Evolutionary conservation across 2,329 filamentous ascomycete genomes (phyloP).

Genomic region (Plenodomus lindquistii): DNA sequence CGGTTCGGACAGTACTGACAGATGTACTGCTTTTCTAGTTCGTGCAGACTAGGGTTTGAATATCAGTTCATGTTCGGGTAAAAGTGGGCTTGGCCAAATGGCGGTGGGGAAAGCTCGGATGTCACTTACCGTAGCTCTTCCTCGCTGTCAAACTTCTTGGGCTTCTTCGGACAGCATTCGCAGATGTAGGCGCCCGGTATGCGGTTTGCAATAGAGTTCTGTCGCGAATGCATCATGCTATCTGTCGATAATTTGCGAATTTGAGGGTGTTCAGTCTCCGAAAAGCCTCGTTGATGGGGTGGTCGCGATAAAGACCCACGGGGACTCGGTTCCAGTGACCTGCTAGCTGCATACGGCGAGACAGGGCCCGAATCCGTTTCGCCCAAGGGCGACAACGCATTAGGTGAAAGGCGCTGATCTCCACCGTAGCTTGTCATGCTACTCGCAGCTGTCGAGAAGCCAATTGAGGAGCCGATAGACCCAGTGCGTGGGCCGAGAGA

Average conservation of each 20-base stretch:
- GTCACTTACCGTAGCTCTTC: constrained; percentile 78
- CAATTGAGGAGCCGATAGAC: constrained; percentile 65
- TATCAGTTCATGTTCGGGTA: constrained; percentile 23
- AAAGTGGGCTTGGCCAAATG: constrained; percentile 15
- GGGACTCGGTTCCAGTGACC: constrained; percentile 49
- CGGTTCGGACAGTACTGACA: constrained; percentile 91
- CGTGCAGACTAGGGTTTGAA: constrained; percentile 67
- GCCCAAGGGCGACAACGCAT: constrained; percentile 61
- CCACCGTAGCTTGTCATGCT: constrained; percentile 68
- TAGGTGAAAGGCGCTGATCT: constrained; percentile 64
- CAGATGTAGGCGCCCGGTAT: constrained; percentile 71
- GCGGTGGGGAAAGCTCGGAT: constrained; percentile 29
- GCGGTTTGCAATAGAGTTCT: constrained; percentile 54
- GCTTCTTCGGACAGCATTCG: constrained; percentile 96
- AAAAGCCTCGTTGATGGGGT: constrained; percentile 47
- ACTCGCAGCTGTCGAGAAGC: constrained; percentile 61
- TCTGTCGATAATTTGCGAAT: constrained; percentile 55
- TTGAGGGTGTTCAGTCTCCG: constrained; percentile 46
- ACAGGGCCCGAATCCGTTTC: constrained; percentile 59
- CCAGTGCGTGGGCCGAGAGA: constrained; percentile 63
- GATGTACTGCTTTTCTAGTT: constrained; percentile 94
- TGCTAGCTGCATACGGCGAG: constrained; percentile 58
- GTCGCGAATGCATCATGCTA: constrained; percentile 50
- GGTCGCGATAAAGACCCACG: constrained; percentile 45
- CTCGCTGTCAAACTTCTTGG: constrained; percentile 86